Conservation (phyloP, 2,329 filamentous ascomycete species). For the Aplosporella prunicola region DNA sequence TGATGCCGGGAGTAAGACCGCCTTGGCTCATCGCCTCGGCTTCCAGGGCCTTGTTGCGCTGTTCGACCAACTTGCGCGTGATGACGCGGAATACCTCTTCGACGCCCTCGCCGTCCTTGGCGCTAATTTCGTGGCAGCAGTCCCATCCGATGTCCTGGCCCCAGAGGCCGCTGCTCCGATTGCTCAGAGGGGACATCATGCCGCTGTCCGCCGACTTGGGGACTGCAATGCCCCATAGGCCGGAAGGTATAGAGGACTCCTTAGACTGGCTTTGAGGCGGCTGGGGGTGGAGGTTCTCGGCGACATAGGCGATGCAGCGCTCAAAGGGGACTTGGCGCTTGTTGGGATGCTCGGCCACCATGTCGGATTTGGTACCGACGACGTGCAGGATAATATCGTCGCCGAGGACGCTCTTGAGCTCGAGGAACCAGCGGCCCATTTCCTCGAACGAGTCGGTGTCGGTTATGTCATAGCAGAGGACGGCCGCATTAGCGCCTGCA, state of each 20-base stretch:
- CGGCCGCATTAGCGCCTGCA: conserved; percentile 75
- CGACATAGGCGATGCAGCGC: conserved; percentile 89
- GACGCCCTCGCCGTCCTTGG: conserved; percentile 88
- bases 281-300: conserved; percentile 56
- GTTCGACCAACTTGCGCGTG: conserved; percentile 74
- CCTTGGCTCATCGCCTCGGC: conserved; percentile 38
- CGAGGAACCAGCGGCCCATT: conserved; percentile 84
- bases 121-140: conserved; percentile 92
- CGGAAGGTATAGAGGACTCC: conserved; percentile 14
- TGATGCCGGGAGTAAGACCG: conserved; percentile 37
- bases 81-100: conserved; percentile 93
- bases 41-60: conserved; percentile 49
- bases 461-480: conserved; percentile 91
- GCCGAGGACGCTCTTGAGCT: conserved; percentile 67
- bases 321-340: conserved; percentile 84
- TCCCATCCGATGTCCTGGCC: conserved; percentile 92
- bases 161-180: conserved; percentile 68
- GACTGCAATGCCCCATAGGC: conserved; percentile 19
- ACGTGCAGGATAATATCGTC: conserved; percentile 80
- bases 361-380: conserved; percentile 71
- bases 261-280: conserved; percentile 18
- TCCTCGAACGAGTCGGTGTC: conserved; percentile 76
- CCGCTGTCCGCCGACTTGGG: conserved; percentile 30
- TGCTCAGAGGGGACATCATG: conserved; percentile 37
- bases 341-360: conserved; percentile 74